phyloP scores from a whole-genome alignment of 2,329 filamentous ascomycete genomes.

The Akanthomyces muscarius region DNA sequence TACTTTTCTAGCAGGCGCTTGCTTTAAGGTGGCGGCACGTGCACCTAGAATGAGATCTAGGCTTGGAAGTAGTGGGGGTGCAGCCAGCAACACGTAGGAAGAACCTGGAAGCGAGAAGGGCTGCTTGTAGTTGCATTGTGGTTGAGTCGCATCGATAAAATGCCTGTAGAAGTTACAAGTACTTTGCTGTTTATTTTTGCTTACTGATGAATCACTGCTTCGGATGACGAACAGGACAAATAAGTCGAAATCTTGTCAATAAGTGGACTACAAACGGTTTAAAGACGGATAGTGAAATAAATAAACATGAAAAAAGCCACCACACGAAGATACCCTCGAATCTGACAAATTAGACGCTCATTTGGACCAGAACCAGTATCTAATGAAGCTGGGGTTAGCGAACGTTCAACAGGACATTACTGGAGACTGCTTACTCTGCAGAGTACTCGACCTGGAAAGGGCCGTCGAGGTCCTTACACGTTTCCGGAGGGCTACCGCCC shows the following conservation, averaged over 20 bases:
- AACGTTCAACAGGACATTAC: no score
- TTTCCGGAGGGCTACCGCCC: constrained; percentile 70
- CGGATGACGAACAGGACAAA: background rate
- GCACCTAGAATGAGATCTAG: background rate
- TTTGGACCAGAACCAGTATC: constrained; percentile 14
- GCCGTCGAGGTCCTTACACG: constrained; percentile 61
- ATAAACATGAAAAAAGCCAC: background rate
- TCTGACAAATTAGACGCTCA: background rate
- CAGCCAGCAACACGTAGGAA: no score
- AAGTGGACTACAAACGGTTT: background rate
- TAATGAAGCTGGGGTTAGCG: background rate
- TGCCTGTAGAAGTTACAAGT: no score
- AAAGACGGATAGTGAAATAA: background rate
- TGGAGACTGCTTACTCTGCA: constrained; percentile 66
- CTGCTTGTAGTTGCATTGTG: background rate
- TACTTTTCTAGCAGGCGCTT: no score
- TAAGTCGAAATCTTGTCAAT: background rate
- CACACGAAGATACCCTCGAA: background rate
- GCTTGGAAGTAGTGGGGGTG: no score
- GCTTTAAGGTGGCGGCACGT: background rate
- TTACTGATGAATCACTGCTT: background rate
- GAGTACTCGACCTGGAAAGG: constrained; percentile 75
- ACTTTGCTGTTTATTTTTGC: no score
- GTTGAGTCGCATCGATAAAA: no score
- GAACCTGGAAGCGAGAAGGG: no score